Percentiles rank a stretch among this genome's conserved stretches.
phyloP scores from a whole-genome alignment of 148 eudicot genomes.

The Beta vulgaris region DNA sequence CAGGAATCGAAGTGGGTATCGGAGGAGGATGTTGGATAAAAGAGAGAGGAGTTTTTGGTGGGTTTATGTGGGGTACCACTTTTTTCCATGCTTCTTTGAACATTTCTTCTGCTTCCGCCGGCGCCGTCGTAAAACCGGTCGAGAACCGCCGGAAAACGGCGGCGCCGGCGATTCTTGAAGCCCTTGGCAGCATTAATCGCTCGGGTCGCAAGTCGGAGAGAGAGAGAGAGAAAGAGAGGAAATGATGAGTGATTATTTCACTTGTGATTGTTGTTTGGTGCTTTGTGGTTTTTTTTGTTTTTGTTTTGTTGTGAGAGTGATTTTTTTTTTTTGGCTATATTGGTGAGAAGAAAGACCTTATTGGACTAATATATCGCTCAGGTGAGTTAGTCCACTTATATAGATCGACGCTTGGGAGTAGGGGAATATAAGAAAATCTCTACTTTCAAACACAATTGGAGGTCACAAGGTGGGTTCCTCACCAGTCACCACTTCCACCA shows the following conservation, averaged over 20 bases:
- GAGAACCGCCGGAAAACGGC: conserved; percentile 40
- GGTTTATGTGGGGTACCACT: conserved; percentile 45
- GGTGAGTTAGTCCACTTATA: too few relatives aligned
- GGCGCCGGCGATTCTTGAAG: conserved; percentile 30
- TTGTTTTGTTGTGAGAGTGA: neutral
- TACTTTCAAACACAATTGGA: too few relatives aligned
- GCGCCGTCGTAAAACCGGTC: conserved; percentile 32
- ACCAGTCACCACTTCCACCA: too few relatives aligned
- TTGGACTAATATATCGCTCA: too few relatives aligned
- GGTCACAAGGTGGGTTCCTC: too few relatives aligned
- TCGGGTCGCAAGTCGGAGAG: conserved; percentile 44
- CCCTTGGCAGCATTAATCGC: conserved; percentile 48
- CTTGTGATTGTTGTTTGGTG: neutral
- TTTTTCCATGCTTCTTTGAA: conserved; percentile 58
- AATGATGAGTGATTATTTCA: too few relatives aligned
- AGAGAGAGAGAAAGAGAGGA: neutral
- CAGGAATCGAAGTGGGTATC: conserved; percentile 43
- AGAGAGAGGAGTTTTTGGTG: conserved; percentile 51
- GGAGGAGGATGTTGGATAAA: conserved; percentile 43
- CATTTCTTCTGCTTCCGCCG: conserved; percentile 7
- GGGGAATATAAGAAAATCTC: too few relatives aligned
- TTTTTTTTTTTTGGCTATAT: too few relatives aligned
- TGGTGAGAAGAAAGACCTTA: too few relatives aligned
- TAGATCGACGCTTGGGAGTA: too few relatives aligned
- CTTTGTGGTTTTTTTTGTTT: neutral